Conservation (phyloP, 2,329 filamentous ascomycete genomes). For the Coniochaeta sp. region DNA sequence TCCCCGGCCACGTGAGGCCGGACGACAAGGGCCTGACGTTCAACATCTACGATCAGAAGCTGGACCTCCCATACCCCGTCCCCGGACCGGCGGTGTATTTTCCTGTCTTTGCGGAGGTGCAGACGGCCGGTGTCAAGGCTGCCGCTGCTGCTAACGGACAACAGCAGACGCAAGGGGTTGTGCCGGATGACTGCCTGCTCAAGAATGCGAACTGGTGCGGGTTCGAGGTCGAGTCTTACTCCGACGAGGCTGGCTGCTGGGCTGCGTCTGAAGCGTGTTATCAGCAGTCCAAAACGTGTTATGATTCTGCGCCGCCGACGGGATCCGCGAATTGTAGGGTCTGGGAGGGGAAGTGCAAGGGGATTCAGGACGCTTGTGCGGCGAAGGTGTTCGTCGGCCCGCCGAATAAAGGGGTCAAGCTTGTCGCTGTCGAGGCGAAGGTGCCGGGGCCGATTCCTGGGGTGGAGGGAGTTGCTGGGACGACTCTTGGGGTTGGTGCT, state of each 20-base stretch:
- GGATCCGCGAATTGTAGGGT: slow-evolving; percentile 51
- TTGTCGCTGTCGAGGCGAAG: slow-evolving; percentile 14
- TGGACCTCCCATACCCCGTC: slow-evolving; percentile 47
- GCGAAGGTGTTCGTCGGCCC: slow-evolving; percentile 37
- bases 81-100: slow-evolving; percentile 50
- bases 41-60: slow-evolving; percentile 51
- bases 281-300: slow-evolving; percentile 53
- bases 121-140: slow-evolving; percentile 3
- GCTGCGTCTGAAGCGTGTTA: slow-evolving; percentile 47
- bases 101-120: slow-evolving; percentile 19
- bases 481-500: not conserved
- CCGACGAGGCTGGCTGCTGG: slow-evolving; percentile 52
- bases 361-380: slow-evolving; percentile 35
- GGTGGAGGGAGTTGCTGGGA: slow-evolving; percentile 8
- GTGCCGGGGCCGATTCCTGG: slow-evolving; percentile 26
- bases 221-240: slow-evolving; percentile 50
- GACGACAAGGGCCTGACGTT: slow-evolving; percentile 50
- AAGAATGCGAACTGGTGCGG: slow-evolving; percentile 70
- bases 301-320: slow-evolving; percentile 46
- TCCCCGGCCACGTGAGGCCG: slow-evolving; percentile 56
- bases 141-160: slow-evolving; percentile 4
- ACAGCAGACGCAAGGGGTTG: slow-evolving; percentile 33
- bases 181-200: slow-evolving; percentile 49
- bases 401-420: slow-evolving; percentile 29
- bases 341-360: slow-evolving; percentile 56